phyloP scores from a whole-genome alignment of 805 yeast genomes.

The Ogataea sp. region DNA sequence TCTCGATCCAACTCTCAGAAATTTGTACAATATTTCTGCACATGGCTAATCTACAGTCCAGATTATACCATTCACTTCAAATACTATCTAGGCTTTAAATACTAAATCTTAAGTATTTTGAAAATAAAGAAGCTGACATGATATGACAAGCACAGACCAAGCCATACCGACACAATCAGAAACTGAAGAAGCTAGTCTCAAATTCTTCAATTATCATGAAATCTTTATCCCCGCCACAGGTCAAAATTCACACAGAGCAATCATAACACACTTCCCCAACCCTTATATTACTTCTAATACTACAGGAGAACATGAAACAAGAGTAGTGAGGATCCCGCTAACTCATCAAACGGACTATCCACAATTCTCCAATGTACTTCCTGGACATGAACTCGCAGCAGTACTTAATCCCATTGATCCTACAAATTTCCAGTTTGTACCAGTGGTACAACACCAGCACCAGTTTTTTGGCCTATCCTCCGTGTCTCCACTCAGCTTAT shows the following conservation, averaged over 20 bases:
- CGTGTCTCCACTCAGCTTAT: slow-evolving; percentile 37
- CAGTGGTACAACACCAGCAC: slow-evolving; percentile 31
- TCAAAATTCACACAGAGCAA: slow-evolving; percentile 21
- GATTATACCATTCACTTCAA: no score
- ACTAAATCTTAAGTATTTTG: no score
- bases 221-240: slow-evolving; percentile 24
- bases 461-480: slow-evolving; percentile 47
- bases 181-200: not conserved
- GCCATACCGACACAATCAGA: no score
- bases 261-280: slow-evolving; percentile 64
- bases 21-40: no score
- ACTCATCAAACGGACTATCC: slow-evolving; percentile 37
- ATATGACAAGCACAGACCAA: no score
- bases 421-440: slow-evolving; percentile 19
- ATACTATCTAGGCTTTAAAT: no score
- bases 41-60: no score
- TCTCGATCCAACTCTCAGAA: no score
- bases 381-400: slow-evolving; percentile 63
- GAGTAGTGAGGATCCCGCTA: slow-evolving; percentile 64
- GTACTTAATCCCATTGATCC: slow-evolving; percentile 16
- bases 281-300: slow-evolving; percentile 28
- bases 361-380: slow-evolving; percentile 43
- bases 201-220: slow-evolving; percentile 59
- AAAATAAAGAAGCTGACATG: no score
- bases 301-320: no score